Conservation (phyloP, 805 yeast species). For the Saccharomyces cerevisiae region DNA sequence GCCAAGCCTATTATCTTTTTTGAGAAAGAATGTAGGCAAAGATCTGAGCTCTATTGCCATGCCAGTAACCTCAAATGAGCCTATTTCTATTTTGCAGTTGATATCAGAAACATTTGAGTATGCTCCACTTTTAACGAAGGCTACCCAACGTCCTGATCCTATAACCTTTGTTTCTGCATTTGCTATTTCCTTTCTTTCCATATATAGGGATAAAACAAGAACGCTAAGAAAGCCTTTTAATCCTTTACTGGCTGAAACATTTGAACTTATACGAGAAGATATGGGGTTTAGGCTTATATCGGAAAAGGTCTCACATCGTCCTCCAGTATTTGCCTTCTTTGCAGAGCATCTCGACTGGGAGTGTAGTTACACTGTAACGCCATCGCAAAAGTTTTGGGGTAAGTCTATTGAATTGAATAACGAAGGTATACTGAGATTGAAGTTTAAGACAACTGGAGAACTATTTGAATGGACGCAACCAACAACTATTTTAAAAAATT, state of each 20-base stretch:
- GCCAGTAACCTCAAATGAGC: constrained; percentile 94
- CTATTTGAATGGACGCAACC: constrained; percentile 75
- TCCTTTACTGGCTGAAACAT: constrained; percentile 90
- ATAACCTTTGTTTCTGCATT: constrained; percentile 64
- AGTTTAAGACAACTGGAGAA: constrained; percentile 55
- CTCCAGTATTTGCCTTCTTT: constrained; percentile 69
- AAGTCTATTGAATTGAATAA: constrained; percentile 79
- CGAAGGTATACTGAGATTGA: constrained; percentile 57
- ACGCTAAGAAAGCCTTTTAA: constrained; percentile 85
- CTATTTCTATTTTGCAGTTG: constrained; percentile 71
- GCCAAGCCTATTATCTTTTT: constrained; percentile 69
- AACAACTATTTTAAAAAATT: constrained; percentile 69
- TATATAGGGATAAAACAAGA: constrained; percentile 66
- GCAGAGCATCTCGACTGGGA: constrained; percentile 72
- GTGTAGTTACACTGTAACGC: constrained; percentile 52
- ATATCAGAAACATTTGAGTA: constrained; percentile 78
- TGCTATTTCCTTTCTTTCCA: constrained; percentile 67
- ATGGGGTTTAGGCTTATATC: constrained; percentile 62
- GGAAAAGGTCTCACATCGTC: constrained; percentile 85
- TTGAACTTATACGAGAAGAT: constrained; percentile 80
- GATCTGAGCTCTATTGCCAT: constrained; percentile 78
- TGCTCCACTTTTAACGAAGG: constrained; percentile 50
- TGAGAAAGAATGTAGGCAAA: constrained; percentile 87
- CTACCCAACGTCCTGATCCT: constrained; percentile 38
- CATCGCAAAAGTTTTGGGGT: constrained; percentile 91